Conservation (phyloP, 1,139 yeast species). For the Tardiomyces digboiensis region DNA sequence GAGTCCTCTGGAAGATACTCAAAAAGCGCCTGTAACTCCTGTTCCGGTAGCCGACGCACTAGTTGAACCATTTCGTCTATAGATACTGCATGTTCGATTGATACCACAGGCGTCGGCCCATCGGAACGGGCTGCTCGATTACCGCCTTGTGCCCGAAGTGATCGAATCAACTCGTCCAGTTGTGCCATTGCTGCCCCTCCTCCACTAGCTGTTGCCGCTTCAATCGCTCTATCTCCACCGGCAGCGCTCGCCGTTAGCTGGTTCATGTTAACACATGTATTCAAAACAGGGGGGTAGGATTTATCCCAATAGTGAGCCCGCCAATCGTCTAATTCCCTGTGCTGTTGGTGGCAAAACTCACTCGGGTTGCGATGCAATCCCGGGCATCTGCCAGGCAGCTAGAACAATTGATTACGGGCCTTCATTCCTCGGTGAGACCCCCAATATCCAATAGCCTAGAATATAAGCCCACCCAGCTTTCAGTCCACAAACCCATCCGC, state of each 20-base stretch:
- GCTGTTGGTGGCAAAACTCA: too few species aligned
- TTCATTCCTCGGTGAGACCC: too few species aligned
- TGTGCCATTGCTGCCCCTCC: background rate
- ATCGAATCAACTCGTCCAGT: background rate
- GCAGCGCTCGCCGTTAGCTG: constrained; percentile 1
- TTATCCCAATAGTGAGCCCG: background rate
- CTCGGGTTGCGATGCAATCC: too few species aligned
- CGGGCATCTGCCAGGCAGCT: too few species aligned
- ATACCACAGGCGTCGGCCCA: constrained; percentile 15
- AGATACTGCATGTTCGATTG: constrained; percentile 35
- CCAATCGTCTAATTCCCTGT: too few species aligned
- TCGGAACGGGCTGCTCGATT: background rate
- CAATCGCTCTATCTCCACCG: background rate
- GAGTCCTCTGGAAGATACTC: constrained; percentile 35
- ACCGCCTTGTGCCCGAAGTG: constrained; percentile 7
- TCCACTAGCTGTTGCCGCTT: too few species aligned
- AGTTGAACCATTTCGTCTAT: constrained; percentile 32
- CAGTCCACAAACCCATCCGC: background rate
- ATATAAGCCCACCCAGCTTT: too few species aligned
- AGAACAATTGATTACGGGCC: too few species aligned
- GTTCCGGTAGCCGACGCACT: constrained; percentile 31
- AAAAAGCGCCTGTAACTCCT: constrained; percentile 32
- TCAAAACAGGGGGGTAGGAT: background rate
- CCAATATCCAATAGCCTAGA: too few species aligned
- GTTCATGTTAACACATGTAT: background rate